phyloP scores from a whole-genome alignment of 805 yeast genomes.

The Kuraishia floccosa region DNA sequence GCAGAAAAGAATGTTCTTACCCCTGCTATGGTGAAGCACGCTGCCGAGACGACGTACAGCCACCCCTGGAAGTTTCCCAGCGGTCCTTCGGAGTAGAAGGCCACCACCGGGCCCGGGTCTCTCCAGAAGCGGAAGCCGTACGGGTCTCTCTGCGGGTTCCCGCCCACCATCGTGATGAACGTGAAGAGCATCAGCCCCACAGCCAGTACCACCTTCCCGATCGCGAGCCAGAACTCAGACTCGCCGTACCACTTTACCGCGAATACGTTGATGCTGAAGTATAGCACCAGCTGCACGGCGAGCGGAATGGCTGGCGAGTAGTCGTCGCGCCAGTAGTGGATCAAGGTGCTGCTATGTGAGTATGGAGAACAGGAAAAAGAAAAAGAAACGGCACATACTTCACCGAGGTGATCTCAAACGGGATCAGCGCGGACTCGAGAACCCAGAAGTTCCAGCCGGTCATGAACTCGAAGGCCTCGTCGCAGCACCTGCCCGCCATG shows the following conservation, averaged over 20 bases:
- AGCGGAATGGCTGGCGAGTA: slow-evolving; percentile 36
- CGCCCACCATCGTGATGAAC: slow-evolving; percentile 44
- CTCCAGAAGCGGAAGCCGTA: slow-evolving; percentile 38
- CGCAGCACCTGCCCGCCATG: slow-evolving; percentile 25
- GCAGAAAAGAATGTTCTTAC: too few species aligned
- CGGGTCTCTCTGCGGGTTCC: slow-evolving; percentile 37
- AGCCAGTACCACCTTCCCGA: slow-evolving; percentile 35
- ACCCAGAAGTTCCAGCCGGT: slow-evolving; percentile 26
- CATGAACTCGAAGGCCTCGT: slow-evolving; percentile 22
- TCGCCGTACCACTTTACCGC: slow-evolving; percentile 42
- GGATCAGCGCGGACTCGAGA: slow-evolving; percentile 33
- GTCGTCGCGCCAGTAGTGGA: slow-evolving; percentile 40
- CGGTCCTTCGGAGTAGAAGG: slow-evolving; percentile 21
- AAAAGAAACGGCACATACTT: too few species aligned
- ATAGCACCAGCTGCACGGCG: slow-evolving; percentile 26
- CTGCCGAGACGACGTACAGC: slow-evolving; percentile 23
- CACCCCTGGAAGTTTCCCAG: slow-evolving; percentile 30
- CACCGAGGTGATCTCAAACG: slow-evolving; percentile 36
- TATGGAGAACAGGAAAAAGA: too few species aligned
- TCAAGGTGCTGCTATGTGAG: slow-evolving; percentile 41
- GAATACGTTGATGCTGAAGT: slow-evolving; percentile 29
- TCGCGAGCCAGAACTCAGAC: slow-evolving; percentile 31
- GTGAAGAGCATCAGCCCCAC: slow-evolving; percentile 37
- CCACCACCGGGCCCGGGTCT: slow-evolving; percentile 28
- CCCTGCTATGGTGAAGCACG: slow-evolving; percentile 29